Percentiles rank a stretch among this genome's conserved stretches.
phyloP scores from a whole-genome alignment of 495 filamentous ascomycete genomes.

The Letharia columbiana region DNA sequence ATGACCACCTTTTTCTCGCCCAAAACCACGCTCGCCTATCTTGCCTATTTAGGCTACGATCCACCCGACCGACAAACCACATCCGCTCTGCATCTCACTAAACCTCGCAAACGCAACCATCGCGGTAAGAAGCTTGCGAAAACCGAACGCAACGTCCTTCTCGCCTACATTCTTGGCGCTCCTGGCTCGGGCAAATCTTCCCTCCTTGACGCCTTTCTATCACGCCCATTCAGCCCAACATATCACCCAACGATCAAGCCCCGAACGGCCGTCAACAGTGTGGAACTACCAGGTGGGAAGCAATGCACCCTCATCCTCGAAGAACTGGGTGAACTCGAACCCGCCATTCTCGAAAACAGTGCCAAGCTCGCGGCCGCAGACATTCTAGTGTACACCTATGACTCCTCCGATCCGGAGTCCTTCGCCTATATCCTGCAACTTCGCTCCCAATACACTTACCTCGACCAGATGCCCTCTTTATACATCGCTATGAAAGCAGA shows the following conservation, averaged over 20 bases:
- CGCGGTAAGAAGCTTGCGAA: constrained; percentile 56
- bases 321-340: constrained; percentile 91
- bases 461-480: constrained; percentile 79
- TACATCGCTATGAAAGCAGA: constrained; percentile 93
- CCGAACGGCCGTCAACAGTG: constrained; percentile 86
- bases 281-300: constrained; percentile 90
- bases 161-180: constrained; percentile 87
- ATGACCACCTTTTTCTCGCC: constrained; percentile 98
- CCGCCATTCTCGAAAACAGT: constrained; percentile 85
- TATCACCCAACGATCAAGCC: constrained; percentile 94
- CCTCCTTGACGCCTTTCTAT: constrained; percentile 82
- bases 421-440: constrained; percentile 85
- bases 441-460: constrained; percentile 64
- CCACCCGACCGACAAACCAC: constrained; percentile 54
- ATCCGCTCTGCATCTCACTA: constrained; percentile 82
- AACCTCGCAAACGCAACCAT: constrained; percentile 61
- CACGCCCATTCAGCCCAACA: constrained; percentile 72
- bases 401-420: constrained; percentile 90
- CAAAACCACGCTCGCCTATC: constrained; percentile 86
- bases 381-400: constrained; percentile 89
- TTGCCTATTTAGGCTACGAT: constrained; percentile 92
- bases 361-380: constrained; percentile 89
- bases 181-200: constrained; percentile 78
- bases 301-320: constrained; percentile 95
- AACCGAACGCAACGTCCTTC: constrained; percentile 91